Evolutionary conservation across 2,329 filamentous ascomycete species (phyloP), one percentile per base, ranked within the genome.

Genomic region (Erysiphe pulchra): DNA sequence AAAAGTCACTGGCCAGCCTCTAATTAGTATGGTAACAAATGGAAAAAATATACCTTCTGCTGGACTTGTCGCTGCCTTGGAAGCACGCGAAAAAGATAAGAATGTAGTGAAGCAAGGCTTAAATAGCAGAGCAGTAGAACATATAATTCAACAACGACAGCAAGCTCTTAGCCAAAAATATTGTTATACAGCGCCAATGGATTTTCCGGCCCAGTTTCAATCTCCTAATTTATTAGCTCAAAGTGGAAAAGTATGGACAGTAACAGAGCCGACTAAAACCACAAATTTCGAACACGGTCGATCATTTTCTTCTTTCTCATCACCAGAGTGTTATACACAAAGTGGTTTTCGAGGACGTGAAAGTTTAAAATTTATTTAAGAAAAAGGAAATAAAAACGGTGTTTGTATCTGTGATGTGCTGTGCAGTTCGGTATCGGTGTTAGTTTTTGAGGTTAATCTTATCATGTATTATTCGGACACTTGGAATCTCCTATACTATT

Each of bases 31-130:
- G 44, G 50, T 69, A 68, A 48, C 61, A 63, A 46, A 62, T 66
- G 50, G 50, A 7, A 46, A 45, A 44, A 44, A 48, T n/a, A 37
- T 36, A 4, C 58, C 69, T 31, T 71, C 72, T 0, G 74, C 75
- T 0, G 77, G 79, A 0, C 65, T 93, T 1, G 75, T 92, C 7
- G 81, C 79, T 1, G 78, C 80, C 13, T 86, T 93, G 46, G 79
- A 83, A 49, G 71, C 74, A 1, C 73, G 85, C 13, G 82, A 94
- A 59, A 75, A 76, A 11, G 84, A 92, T 55, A 83, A 74, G 56
- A 68, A 73, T 50, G 71, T 77, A 45, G 73, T 80, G 60, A 80
- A 72, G 54, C 70, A 79, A 47, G 77, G 77, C 0, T 62, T 77
- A 48, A 74, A 77, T 48, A 77, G 75, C 40, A 74, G 77, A 47